Evolutionary conservation across 1,284 basidiomycete species (phyloP).

Genomic region (Microbotryomycetes sp.): DNA sequence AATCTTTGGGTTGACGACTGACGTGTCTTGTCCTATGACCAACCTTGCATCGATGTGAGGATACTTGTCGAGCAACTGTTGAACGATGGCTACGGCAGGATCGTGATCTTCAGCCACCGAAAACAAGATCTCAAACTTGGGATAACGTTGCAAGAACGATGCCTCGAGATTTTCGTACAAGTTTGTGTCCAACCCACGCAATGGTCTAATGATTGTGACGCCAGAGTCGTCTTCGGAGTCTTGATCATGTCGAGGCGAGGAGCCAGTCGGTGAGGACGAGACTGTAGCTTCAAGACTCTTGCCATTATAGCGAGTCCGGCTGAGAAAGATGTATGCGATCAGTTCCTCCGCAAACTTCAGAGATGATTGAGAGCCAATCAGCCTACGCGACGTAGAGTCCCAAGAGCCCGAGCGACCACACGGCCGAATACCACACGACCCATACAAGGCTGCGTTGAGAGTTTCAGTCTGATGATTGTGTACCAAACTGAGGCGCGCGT

Average conservation of each 20-base stretch:
- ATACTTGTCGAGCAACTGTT: conserved; percentile 66
- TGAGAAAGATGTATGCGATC: conserved; percentile 40
- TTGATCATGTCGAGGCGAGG: conserved; percentile 9
- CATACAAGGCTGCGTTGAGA: conserved; percentile 42
- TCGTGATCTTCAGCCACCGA: conserved; percentile 75
- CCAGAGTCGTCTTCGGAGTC: too few relatives aligned
- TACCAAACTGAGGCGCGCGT: not conserved
- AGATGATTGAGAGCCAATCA: conserved; percentile 13
- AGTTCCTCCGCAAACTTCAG: not conserved
- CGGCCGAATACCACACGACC: conserved; percentile 60
- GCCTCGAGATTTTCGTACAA: conserved; percentile 89
- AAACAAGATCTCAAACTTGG: conserved; percentile 69
- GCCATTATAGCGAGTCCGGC: conserved; percentile 62
- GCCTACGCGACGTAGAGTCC: conserved; percentile 75
- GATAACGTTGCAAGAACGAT: conserved; percentile 71
- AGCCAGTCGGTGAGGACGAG: conserved; percentile 40
- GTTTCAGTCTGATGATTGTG: not conserved
- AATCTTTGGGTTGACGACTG: conserved; percentile 91
- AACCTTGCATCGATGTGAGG: conserved; percentile 63
- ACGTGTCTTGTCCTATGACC: conserved; percentile 58
- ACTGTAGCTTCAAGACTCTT: conserved; percentile 58
- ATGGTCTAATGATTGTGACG: conserved; percentile 81
- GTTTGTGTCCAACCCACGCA: conserved; percentile 87
- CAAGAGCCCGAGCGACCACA: conserved; percentile 69
- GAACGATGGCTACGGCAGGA: conserved; percentile 70